Base-by-base conservation (phyloP, 208 protist species). In the Phytomonas francai region DNA sequence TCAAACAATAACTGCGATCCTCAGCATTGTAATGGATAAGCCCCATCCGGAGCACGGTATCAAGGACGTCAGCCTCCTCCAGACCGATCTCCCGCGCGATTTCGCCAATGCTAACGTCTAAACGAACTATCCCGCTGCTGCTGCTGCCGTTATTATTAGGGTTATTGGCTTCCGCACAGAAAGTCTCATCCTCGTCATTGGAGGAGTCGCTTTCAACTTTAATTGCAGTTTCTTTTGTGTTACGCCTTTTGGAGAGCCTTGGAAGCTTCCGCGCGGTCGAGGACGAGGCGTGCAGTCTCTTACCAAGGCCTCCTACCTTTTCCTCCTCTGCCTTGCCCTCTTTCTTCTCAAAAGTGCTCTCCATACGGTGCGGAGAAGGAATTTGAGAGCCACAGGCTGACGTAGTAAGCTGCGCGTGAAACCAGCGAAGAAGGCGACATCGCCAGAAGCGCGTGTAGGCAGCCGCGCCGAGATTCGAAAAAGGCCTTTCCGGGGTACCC, bases 401-500 rank as follows among this genome's bases (percentile, higher is more conserved):
- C 39, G 4, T 19, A 1, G 32, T 39, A 2, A 66, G 56, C 54
- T 76, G 72, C 56, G 36, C 59, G 56, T 63, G 36, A 82, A 92
- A 79, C 88, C 90, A 96, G 29, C 59, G 59, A 45, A 93, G 59
- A 8, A 96, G 67, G 27, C 75, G 67, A 9, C 73, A 68, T 16
- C 72, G 76, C 97, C 96, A 98, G 73, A 96, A 98, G 28, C 85
- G 87, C 27, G 91, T 73, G 73, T 97, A 98, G 25, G 86, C 86
- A 0, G 91, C 70, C 33, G 91, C 77, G 16, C 99, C 99, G 16
- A 99, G 87, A 80, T 99, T 98, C 22, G 95, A 98, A 6, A 99
- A 93, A 9, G 99, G 99, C 75, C 93, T 96, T 76, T 99, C 98
- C 28, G 99, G 99, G 5, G 94, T 95, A 29, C 99, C 98, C 11